Conservation (phyloP, 2,329 filamentous ascomycete species). For the Neofusicoccum ribis region DNA sequence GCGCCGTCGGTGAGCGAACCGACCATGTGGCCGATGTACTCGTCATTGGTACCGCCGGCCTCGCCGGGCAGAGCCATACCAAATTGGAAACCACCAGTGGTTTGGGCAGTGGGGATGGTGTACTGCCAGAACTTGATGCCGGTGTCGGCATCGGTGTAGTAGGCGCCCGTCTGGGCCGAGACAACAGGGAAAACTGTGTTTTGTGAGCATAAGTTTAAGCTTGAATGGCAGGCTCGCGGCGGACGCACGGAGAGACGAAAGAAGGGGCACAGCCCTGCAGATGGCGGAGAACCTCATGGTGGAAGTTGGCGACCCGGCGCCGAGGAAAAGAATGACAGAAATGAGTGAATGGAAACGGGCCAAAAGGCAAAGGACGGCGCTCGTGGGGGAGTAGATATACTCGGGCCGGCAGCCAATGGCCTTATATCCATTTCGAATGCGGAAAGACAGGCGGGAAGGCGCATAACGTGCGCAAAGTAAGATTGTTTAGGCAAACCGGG, state of each 20-base stretch:
- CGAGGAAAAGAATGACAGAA: conserved; percentile 2
- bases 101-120: conserved; percentile 28
- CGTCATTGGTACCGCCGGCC: conserved; percentile 19
- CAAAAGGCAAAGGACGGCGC: conserved; percentile 22
- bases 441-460: background rate
- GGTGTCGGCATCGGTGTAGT: conserved; percentile 9
- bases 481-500: background rate
- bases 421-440: conserved; percentile 4
- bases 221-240: background rate
- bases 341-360: background rate
- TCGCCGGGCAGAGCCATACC: conserved; percentile 34
- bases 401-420: background rate
- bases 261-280: conserved; percentile 38
- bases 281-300: conserved; percentile 38
- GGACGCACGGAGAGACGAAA: conserved; percentile 35
- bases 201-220: conserved; percentile 20
- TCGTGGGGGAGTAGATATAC: background rate
- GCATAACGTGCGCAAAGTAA: background rate
- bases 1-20: conserved; percentile 31
- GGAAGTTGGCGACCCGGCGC: conserved; percentile 19
- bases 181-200: conserved; percentile 28
- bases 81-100: conserved; percentile 36
- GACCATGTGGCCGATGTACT: conserved; percentile 42
- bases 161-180: conserved; percentile 29
- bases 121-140: conserved; percentile 25